Conservation (phyloP, 257 asterid species). For the Nicotiana paniculata region DNA sequence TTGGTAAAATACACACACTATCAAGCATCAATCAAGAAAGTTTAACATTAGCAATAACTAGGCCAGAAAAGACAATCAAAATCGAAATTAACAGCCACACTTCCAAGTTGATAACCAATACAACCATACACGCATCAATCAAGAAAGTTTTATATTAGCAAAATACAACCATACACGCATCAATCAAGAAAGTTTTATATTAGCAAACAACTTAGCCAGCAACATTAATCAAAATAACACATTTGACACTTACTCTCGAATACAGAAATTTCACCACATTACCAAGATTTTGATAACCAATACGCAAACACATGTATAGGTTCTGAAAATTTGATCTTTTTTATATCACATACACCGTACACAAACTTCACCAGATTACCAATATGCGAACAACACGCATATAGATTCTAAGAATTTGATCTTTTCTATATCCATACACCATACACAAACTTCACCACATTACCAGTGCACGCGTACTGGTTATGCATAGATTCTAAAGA, state of each 20-base stretch:
- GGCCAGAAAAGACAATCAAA: background rate
- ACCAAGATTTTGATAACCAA: background rate
- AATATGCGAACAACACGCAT: no score
- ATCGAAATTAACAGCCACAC: background rate
- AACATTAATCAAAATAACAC: background rate
- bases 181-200: slow-evolving; percentile 9
- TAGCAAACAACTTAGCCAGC: background rate
- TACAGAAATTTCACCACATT: background rate
- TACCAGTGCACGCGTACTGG: background rate
- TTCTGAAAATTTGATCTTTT: no score
- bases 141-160: background rate
- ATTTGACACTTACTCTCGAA: background rate
- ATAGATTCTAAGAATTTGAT: no score
- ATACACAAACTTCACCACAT: no score
- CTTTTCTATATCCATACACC: no score
- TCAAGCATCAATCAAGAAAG: slow-evolving; percentile 6
- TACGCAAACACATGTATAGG: no score
- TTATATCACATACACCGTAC: no score
- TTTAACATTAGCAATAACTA: background rate
- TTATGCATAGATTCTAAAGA: slow-evolving; percentile 8
- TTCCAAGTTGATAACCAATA: background rate
- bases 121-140: background rate
- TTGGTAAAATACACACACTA: background rate
- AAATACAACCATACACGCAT: background rate
- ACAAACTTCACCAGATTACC: no score